Evolutionary conservation across 306 rosid genomes (phyloP), one percentile per base, ranked within the genome.

Genomic region (Quercus gilva): DNA sequence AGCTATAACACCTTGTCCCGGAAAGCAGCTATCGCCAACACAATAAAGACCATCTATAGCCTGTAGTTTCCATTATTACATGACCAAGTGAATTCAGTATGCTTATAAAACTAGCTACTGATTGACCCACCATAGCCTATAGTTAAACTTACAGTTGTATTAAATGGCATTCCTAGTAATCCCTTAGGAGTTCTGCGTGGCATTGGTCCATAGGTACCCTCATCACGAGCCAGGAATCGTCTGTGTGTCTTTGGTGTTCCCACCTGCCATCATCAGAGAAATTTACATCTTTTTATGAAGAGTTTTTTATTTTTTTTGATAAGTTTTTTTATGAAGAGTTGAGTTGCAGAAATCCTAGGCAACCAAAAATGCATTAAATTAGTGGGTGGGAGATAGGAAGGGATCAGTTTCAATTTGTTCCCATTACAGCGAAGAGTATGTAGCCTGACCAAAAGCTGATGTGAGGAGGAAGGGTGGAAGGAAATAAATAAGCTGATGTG

Each of bases 21-120:
- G 98, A 85, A 95, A 95, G 89, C 98, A 95, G 85, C 99, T 93
- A 86, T 95, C 99, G 71, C 99, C 99, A 73, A 93, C 99, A 84
- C 99, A 93, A 82, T 95, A 95, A 74, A 94, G 92, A 79, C 98
- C 94, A 76, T 88, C 89, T 80, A 93, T 86, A 33, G 91, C 84
- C 99, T 95, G 95, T 85, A 85, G 74, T 80, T 71, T 87, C 76
- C 67, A 75, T 83, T 55, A 49, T 64, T 6, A 14, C 57, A 67
- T 11, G 35, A 29, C 63, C 76, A 75, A 49, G 21, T 43, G 74
- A 41, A 43, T 67, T 82, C 68, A 73, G 76, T 78, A 70, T 26
- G 53, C 29, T 78, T 14, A 58, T 70, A 76, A 41, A 74, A 72
- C 65, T 57, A 64, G 76, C 43, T 73, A 57, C 55, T 67, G 69